phyloP scores from a whole-genome alignment of 1,139 yeast genomes.

The Lodderomyces pseudojiufengensis region DNA sequence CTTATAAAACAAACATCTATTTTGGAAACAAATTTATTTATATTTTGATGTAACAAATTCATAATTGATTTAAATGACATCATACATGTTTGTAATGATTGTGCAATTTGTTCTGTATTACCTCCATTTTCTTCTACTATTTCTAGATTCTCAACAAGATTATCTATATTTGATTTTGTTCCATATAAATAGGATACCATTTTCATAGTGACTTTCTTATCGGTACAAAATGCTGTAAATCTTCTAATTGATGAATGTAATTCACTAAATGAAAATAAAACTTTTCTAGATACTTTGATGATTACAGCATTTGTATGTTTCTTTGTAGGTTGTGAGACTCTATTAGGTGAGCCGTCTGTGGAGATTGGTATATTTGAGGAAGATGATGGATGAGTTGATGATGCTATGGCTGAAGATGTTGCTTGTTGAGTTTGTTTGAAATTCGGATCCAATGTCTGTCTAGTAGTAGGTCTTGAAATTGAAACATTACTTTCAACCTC shows the following conservation, averaged over 20 bases:
- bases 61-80: constrained; percentile 52
- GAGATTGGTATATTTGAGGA: constrained; percentile 1
- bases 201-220: constrained; percentile 56
- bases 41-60: constrained; percentile 44
- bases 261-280: constrained; percentile 62
- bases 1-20: constrained; percentile 70
- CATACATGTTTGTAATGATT: constrained; percentile 33
- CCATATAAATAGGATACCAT: constrained; percentile 54
- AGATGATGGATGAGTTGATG: not conserved
- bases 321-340: constrained; percentile 7
- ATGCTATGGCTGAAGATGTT: constrained; percentile 1
- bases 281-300: constrained; percentile 52
- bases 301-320: constrained; percentile 25
- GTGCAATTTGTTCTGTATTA: constrained; percentile 27
- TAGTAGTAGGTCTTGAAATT: constrained; percentile 8
- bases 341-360: constrained; percentile 11
- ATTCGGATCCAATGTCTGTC: constrained; percentile 7
- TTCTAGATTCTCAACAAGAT: constrained; percentile 56
- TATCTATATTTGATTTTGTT: constrained; percentile 57
- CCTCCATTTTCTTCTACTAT: constrained; percentile 46
- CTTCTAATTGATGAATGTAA: constrained; percentile 66
- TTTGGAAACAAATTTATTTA: constrained; percentile 45
- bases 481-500: constrained; percentile 15
- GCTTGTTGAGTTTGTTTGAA: not conserved
- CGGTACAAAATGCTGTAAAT: constrained; percentile 64